Evolutionary conservation across 257 asterid species (phyloP), one percentile per base, ranked within the genome.

Genomic region (Cynanchum wilfordii): DNA sequence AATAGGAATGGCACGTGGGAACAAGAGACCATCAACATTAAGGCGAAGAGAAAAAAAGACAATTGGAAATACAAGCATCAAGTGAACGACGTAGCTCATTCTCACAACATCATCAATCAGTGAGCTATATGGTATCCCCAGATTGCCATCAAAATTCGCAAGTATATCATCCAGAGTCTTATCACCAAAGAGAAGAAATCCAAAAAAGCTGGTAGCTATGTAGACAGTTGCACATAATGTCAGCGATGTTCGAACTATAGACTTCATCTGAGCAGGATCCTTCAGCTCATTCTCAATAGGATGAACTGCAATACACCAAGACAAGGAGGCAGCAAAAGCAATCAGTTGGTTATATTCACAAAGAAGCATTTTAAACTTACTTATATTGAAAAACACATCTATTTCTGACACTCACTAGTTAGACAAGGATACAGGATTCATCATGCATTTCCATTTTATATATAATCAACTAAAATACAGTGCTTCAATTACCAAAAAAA

Each of bases 31-130:
- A 72, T 89, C 95, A 44, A 89, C 78, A 77, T 89, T 89, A 78
- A 91, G 89, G 50, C 95, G 96, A 77, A 91, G 93, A 45, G 97
- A 91, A 82, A 82, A 87, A 86, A 91, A 91, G 82, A 91, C 90
- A 0, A 87, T 84, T 10, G 96, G 96, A 45, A 91, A 91, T 62
- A 91, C 95, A 67, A 89, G 93, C 95, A 91, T 89, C 90, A 91
- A 78, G 80, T 91, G 97, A 82, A 88, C 52, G 36, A 88, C 96
- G 42, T 89, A 91, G 90, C 95, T 88, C 81, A 91, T 81, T 83
- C 96, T 83, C 79, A 89, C 93, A 38, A 89, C 70, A 84, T 89
- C 97, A 68, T 87, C 82, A 66, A 91, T 85, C 80, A 87, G 79
- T 51, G 90, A 83, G 73, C 96, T 71, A 19, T 78, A 89, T 10